These are phyloP conservation scores for Pseudocercospora fijiensis DNA, from an alignment of 2,329 filamentous ascomycete genomes.

Conservation along the genomic window DNA sequence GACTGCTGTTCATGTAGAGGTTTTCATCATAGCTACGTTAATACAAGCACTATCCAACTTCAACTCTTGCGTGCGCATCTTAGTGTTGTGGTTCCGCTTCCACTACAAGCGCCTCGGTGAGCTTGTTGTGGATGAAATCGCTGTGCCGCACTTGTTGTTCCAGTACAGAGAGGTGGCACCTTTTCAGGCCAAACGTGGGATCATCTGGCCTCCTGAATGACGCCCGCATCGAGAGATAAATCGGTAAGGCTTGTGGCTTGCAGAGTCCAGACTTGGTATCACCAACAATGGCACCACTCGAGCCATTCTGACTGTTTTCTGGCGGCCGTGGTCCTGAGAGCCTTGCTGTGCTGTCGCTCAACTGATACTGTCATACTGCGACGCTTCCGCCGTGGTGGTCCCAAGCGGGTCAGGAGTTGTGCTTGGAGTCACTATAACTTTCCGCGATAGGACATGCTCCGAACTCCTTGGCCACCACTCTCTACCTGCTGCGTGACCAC, in stretches of 20 bases:
- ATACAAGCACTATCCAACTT: not conserved
- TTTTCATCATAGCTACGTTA: too few relatives aligned
- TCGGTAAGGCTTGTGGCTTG: not conserved
- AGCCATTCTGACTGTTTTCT: not conserved
- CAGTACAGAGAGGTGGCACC: too few relatives aligned
- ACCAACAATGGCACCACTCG: not conserved
- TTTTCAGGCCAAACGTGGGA: too few relatives aligned
- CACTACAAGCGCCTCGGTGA: not conserved
- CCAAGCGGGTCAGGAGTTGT: conserved; percentile 1
- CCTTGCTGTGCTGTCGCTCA: conserved; percentile 6
- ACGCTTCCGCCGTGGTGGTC: too few relatives aligned
- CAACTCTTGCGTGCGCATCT: not conserved
- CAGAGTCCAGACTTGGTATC: not conserved
- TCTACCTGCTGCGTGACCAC: not conserved
- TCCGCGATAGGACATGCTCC: not conserved
- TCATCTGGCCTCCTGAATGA: not conserved
- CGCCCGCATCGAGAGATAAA: not conserved
- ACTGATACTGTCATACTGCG: conserved; percentile 1
- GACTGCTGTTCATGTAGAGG: too few relatives aligned
- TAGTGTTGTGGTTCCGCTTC: not conserved
- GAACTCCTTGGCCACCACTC: not conserved
- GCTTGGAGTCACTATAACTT: not conserved
- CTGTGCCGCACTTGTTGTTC: not conserved
- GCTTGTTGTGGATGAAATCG: not conserved
- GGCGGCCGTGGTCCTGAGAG: not conserved